Evolutionary conservation across 805 yeast genomes (phyloP).

Genomic region (Candida dendrica): DNA sequence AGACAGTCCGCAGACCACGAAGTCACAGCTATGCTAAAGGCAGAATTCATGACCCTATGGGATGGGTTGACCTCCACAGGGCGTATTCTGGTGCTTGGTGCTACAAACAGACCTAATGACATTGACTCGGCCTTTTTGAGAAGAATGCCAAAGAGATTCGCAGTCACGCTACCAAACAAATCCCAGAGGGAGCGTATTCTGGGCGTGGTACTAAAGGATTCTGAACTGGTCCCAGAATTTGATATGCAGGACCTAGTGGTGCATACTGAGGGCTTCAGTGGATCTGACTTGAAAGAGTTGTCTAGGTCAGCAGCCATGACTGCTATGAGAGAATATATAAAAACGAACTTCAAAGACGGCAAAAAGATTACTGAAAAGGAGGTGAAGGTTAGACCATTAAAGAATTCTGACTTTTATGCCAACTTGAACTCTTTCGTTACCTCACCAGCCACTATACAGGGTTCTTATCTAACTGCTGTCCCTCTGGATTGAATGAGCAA

Average conservation of each 20-base stretch:
- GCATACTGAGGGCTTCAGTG: conserved; percentile 71
- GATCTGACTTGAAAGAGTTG: conserved; percentile 85
- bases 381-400: conserved; percentile 51
- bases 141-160: conserved; percentile 86
- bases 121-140: conserved; percentile 90
- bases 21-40: conserved; percentile 88
- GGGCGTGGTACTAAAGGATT: conserved; percentile 57
- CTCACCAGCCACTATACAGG: neutral
- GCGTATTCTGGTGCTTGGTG: conserved; percentile 82
- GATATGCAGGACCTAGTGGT: conserved; percentile 53
- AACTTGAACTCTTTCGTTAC: neutral
- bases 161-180: conserved; percentile 64
- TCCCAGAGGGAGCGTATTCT: conserved; percentile 67
- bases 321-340: conserved; percentile 81
- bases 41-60: conserved; percentile 97
- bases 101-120: conserved; percentile 88
- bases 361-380: conserved; percentile 28
- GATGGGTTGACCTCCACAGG: conserved; percentile 82
- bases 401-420: conserved; percentile 45
- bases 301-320: conserved; percentile 91
- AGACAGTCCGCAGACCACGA: conserved; percentile 84
- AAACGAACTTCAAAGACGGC: conserved; percentile 34
- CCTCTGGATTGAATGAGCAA: neutral
- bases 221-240: conserved; percentile 53
- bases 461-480: neutral